A percentile compares a stretch with the other conserved stretches of the same genome.
Evolutionary conservation across 2,329 filamentous ascomycete species (phyloP).

Genomic region (Diaporthe amygdali): DNA sequence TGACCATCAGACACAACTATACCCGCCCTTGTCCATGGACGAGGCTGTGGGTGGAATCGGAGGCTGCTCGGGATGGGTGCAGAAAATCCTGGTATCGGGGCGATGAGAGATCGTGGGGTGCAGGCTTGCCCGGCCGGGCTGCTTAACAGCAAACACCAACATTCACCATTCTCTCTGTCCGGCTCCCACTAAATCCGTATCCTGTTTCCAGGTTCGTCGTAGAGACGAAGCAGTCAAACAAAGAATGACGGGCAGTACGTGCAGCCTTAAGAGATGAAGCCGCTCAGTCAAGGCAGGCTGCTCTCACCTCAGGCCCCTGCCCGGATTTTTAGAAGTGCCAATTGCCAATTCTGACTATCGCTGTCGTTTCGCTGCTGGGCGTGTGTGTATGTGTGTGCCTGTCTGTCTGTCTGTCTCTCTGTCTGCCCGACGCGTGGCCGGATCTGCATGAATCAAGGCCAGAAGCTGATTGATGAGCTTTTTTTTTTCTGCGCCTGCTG

Average conservation of each 20-base stretch:
- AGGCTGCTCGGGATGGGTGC: slow-evolving; percentile 11
- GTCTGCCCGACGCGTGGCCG: slow-evolving; percentile 18
- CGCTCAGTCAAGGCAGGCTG: neutral
- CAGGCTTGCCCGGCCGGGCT: slow-evolving; percentile 4
- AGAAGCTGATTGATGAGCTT: slow-evolving; percentile 10
- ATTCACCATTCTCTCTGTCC: neutral
- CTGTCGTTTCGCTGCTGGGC: slow-evolving; percentile 6
- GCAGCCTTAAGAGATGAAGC: neutral
- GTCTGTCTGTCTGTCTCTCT: neutral
- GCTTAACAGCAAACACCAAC: slow-evolving; percentile 10
- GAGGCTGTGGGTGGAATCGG: neutral
- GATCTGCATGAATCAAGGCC: slow-evolving; percentile 22
- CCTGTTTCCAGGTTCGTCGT: neutral
- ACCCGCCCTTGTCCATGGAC: neutral
- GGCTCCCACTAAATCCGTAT: neutral
- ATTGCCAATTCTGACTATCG: slow-evolving; percentile 7
- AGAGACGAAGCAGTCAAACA: slow-evolving; percentile 7
- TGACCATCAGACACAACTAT: neutral
- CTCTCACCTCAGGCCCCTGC: neutral
- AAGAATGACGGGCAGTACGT: slow-evolving; percentile 10
- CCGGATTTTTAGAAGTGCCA: slow-evolving; percentile 4
- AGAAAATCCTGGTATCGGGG: slow-evolving; percentile 9
- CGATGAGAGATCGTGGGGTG: neutral
- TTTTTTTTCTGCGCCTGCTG: neutral
- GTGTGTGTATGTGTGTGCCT: neutral